Percentiles rank a stretch among this genome's conserved stretches.
Evolutionary conservation across 176 grass and related monocot genomes (phyloP).

Genomic region (Poa annua): DNA sequence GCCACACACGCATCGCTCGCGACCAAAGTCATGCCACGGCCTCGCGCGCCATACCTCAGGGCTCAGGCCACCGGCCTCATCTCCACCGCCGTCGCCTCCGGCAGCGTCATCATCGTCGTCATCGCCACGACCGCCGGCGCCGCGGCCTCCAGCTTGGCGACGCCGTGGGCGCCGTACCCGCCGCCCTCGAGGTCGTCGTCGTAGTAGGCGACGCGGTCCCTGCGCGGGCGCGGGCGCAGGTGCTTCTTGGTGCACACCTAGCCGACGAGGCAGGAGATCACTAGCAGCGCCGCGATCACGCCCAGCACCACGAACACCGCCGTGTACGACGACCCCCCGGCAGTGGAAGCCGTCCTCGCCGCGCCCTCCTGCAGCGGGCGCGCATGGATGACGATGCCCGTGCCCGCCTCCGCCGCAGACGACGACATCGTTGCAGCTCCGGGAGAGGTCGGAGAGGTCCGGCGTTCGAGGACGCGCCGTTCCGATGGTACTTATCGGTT

Average conservation of each 20-base stretch:
- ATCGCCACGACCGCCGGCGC: background rate
- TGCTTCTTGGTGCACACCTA: slow-evolving; percentile 65
- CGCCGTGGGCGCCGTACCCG: slow-evolving; percentile 2
- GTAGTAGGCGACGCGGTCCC: slow-evolving; percentile 61
- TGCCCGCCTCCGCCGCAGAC: background rate
- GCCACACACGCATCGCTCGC: background rate
- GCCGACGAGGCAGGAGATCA: slow-evolving; percentile 71
- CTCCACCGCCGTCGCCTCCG: background rate
- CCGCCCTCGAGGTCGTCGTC: slow-evolving; percentile 63
- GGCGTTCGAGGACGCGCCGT: background rate
- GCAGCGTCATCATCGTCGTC: background rate
- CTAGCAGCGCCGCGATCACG: slow-evolving; percentile 66
- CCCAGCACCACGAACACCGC: slow-evolving; percentile 73
- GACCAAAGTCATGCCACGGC: background rate
- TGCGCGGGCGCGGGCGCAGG: slow-evolving; percentile 56
- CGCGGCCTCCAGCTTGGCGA: slow-evolving; percentile 45
- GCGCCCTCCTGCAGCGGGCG: background rate
- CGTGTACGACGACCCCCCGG: slow-evolving; percentile 52
- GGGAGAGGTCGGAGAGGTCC: background rate
- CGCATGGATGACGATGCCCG: slow-evolving; percentile 30
- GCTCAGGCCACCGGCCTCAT: background rate
- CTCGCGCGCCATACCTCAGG: no score
- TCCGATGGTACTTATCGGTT: slow-evolving; percentile 12
- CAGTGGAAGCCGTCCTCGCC: background rate
- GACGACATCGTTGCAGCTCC: background rate